Evolutionary conservation across 768 basidiomycete species (phyloP).

Genomic region (Leccinum olivaceopallidum): DNA sequence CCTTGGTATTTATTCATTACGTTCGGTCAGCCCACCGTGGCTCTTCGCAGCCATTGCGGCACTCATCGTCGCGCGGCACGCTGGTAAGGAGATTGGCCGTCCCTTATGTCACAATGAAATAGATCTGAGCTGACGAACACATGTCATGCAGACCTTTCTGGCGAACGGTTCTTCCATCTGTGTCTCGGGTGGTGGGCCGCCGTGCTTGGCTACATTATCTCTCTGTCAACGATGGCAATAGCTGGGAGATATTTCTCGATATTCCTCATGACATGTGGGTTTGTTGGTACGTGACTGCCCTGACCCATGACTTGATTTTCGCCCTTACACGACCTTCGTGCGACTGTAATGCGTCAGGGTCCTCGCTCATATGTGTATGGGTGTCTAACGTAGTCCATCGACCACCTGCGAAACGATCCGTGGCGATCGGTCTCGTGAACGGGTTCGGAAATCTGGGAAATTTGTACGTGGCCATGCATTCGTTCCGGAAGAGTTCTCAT

Average conservation of each 20-base stretch:
- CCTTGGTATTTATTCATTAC: neutral
- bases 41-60: constrained; percentile 51
- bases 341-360: neutral
- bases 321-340: neutral
- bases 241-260: neutral
- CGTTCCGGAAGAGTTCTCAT: neutral
- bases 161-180: neutral
- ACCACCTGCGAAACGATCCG: constrained; percentile 1
- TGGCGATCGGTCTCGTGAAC: constrained; percentile 1
- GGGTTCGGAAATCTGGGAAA: constrained; percentile 1
- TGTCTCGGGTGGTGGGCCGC: neutral
- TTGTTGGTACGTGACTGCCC: neutral
- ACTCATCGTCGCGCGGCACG: constrained; percentile 55
- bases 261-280: neutral
- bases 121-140: neutral
- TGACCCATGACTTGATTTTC: neutral
- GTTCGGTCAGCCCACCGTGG: constrained; percentile 56
- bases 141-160: neutral
- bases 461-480: neutral
- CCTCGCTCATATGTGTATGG: neutral
- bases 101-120: neutral
- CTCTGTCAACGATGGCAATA: neutral
- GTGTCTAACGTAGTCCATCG: neutral
- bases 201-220: neutral
- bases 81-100: constrained; percentile 33